A percentile compares a stretch with the other conserved stretches of the same genome.
These are phyloP conservation scores for Skeletonema grethae DNA, from an alignment of 108 stramenopile genomes.

Conservation along the genomic window DNA sequence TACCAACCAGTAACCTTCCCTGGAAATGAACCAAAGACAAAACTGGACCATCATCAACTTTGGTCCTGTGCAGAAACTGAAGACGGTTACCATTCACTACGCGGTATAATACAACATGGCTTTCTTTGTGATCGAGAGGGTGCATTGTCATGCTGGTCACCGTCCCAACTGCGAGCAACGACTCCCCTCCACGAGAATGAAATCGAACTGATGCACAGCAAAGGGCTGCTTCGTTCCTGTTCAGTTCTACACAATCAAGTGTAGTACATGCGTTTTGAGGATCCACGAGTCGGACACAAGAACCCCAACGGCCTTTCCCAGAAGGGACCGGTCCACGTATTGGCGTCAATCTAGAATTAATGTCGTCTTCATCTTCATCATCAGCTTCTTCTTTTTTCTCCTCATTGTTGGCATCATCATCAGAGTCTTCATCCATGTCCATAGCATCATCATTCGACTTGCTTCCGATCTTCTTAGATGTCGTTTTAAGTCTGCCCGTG, in stretches of 20 bases:
- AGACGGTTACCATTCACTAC: conserved; percentile 85
- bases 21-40: conserved; percentile 92
- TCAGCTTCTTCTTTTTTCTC: conserved; percentile 69
- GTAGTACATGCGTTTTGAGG: conserved; percentile 75
- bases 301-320: conserved; percentile 89
- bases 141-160: conserved; percentile 89
- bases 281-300: conserved; percentile 93
- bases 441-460: conserved; percentile 62
- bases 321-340: conserved; percentile 92
- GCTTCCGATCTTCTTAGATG: conserved; percentile 44
- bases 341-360: conserved; percentile 63
- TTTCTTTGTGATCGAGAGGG: conserved; percentile 68
- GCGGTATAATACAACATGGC: conserved; percentile 86
- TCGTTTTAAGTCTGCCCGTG: conserved; percentile 48
- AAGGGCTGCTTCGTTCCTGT: conserved; percentile 92
- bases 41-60: conserved; percentile 92
- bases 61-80: conserved; percentile 90
- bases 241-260: conserved; percentile 89
- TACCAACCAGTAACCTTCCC: conserved; percentile 91
- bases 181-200: conserved; percentile 92
- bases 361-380: conserved; percentile 85
- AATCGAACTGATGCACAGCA: conserved; percentile 91
- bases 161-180: conserved; percentile 93
- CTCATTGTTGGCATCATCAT: conserved; percentile 58
- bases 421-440: conserved; percentile 80